Percentiles rank a stretch among this genome's conserved stretches.
phyloP scores from a whole-genome alignment of 2,329 filamentous ascomycete species.

The Pyricularia sp. region DNA sequence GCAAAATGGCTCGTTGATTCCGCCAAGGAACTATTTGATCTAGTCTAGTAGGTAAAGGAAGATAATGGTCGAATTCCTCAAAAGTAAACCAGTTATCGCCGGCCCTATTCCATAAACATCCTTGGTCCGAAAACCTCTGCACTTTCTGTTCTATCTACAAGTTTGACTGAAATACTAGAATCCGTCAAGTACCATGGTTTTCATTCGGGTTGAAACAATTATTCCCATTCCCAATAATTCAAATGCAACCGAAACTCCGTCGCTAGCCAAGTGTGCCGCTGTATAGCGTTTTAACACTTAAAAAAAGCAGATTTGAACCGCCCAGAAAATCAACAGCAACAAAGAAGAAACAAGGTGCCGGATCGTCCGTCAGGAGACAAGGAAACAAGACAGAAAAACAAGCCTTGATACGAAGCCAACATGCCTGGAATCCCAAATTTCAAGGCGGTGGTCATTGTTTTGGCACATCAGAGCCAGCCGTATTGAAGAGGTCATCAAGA shows the following conservation, averaged over 20 bases:
- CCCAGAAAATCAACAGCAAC: conserved; percentile 7
- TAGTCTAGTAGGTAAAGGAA: neutral
- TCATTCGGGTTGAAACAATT: neutral
- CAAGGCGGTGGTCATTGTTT: too few species aligned
- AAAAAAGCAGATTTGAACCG: neutral
- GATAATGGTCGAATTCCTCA: neutral
- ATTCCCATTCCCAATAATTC: neutral
- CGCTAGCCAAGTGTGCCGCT: neutral
- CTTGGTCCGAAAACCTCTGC: neutral
- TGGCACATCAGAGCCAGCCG: conserved; percentile 8
- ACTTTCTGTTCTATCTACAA: neutral
- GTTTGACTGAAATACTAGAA: too few species aligned
- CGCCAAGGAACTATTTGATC: too few species aligned
- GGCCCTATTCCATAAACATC: neutral
- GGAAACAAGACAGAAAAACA: conserved; percentile 9
- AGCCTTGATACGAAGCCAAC: conserved; percentile 6
- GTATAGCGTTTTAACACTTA: neutral
- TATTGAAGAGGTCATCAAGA: conserved; percentile 10
- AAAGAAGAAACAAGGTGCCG: conserved; percentile 6
- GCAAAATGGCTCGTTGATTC: too few species aligned
- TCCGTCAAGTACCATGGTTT: neutral
- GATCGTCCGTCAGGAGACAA: neutral
- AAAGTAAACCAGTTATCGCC: neutral
- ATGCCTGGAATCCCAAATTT: too few species aligned
- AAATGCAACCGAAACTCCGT: neutral